Evolutionary conservation across 495 filamentous ascomycete genomes (phyloP).

Genomic region (Penicillium cataractarum): DNA sequence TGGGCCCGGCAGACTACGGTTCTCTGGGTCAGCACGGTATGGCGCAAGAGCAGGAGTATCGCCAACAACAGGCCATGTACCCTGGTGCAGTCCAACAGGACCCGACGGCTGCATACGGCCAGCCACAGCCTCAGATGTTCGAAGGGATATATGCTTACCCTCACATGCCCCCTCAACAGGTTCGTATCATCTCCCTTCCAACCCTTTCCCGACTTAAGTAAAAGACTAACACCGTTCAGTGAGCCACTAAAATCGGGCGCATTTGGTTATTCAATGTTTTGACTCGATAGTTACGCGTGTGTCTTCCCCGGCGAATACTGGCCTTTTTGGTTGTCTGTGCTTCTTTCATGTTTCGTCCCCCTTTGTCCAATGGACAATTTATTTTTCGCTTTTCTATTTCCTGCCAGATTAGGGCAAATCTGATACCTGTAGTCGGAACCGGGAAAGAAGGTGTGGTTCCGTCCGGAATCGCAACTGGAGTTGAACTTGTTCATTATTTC

Average conservation of each 20-base stretch:
- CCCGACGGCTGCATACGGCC: slow-evolving; percentile 69
- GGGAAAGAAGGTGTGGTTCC: slow-evolving; percentile 5
- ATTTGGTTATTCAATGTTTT: slow-evolving; percentile 18
- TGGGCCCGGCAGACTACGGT: slow-evolving; percentile 69
- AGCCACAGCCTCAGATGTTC: slow-evolving; percentile 80
- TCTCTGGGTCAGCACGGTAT: slow-evolving; percentile 63
- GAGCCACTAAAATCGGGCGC: slow-evolving; percentile 8
- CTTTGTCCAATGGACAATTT: slow-evolving; percentile 7
- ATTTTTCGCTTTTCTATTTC: background rate
- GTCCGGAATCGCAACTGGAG: background rate
- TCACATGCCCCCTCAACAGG: slow-evolving; percentile 82
- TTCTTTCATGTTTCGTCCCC: slow-evolving; percentile 5
- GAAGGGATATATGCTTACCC: slow-evolving; percentile 85
- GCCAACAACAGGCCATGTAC: slow-evolving; percentile 77
- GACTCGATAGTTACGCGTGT: slow-evolving; percentile 20
- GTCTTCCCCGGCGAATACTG: slow-evolving; percentile 27
- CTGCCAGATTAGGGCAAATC: slow-evolving; percentile 9
- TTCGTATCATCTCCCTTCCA: slow-evolving; percentile 43
- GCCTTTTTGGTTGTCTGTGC: slow-evolving; percentile 16
- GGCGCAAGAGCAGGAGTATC: slow-evolving; percentile 76
- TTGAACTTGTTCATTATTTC: slow-evolving; percentile 10
- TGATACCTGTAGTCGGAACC: slow-evolving; percentile 12
- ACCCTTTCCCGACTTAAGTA: background rate
- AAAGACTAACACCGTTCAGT: slow-evolving; percentile 14
- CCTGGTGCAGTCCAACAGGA: slow-evolving; percentile 72